These are phyloP conservation scores for Rubroboletus satanas DNA, from an alignment of 768 basidiomycete genomes.

Conservation along the genomic window DNA sequence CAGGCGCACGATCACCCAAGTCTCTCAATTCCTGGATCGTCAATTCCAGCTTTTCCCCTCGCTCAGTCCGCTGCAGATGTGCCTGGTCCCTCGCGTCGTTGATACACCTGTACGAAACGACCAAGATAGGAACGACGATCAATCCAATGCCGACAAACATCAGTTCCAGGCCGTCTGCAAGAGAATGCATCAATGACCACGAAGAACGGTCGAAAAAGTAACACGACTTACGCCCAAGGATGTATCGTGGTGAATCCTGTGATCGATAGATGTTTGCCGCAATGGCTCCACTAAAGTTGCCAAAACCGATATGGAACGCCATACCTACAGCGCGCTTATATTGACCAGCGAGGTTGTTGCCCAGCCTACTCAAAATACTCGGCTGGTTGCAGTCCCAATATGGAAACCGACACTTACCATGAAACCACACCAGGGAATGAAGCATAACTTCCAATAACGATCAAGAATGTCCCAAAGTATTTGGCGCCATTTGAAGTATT, in stretches of 20 bases:
- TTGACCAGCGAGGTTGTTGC: constrained; percentile 51
- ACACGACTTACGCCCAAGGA: constrained; percentile 53
- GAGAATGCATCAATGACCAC: background rate
- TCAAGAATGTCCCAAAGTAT: constrained; percentile 71
- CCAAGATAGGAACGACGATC: constrained; percentile 45
- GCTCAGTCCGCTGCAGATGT: constrained; percentile 4
- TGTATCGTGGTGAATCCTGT: constrained; percentile 55
- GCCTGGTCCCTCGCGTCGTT: constrained; percentile 48
- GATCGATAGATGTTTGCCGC: constrained; percentile 60
- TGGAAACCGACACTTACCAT: constrained; percentile 42
- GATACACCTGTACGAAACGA: constrained; percentile 50
- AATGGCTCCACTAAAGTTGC: constrained; percentile 63
- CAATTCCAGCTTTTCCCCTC: constrained; percentile 15
- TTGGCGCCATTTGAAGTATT: constrained; percentile 49
- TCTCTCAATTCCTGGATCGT: constrained; percentile 24
- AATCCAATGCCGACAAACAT: constrained; percentile 69
- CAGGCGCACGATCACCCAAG: constrained; percentile 60
- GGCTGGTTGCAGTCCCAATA: background rate
- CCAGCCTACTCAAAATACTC: constrained; percentile 43
- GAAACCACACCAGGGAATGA: constrained; percentile 56
- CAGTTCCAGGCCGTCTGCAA: constrained; percentile 56
- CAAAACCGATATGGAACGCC: constrained; percentile 49
- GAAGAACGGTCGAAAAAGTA: background rate
- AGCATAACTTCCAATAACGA: constrained; percentile 57
- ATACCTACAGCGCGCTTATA: constrained; percentile 63